Evolutionary conservation across 768 basidiomycete species (phyloP), one percentile per base, ranked within the genome.

Genomic region (Gyrodon lividus): DNA sequence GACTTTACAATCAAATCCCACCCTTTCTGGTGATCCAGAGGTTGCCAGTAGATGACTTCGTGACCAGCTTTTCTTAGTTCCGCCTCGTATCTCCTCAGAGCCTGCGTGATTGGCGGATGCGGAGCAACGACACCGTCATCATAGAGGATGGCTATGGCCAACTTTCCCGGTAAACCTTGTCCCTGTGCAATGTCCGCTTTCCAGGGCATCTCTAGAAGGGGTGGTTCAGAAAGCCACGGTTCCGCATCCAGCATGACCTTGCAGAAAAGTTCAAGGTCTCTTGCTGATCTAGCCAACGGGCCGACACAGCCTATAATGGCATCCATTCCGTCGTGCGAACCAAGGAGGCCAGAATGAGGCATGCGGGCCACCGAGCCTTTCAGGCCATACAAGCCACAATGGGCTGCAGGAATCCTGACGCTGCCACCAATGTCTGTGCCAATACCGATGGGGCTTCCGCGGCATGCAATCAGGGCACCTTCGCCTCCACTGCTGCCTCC

Each of bases 321-420:
- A 45, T 81, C 80, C 74, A 80, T 78, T 17, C 79, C 80, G 51
- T 77, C 73, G 52, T 77, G 76, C 24, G 78, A 76, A 44, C 78
- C 75, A 39, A 72, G 55, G 37, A 79, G 68, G 22, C 78, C 78
- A 1, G 74, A 75, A 62, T 80, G 79, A 34, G 79, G 79, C 54
- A 79, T 67, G 38, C 79, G 75, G 20, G 71, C 74, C 41, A 79
- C 76, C 14, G 78, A 79, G 17, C 72, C 73, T 55, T 77, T 74
- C 34, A 77, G 59, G 20, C 74, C 75, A 35, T 77, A 77, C 28
- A 78, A 44, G 28, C 74, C 74, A 44, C 71, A 67, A 49, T 69
- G 61, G 1, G 68, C 74, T 8, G 77, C 74, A 30, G 74, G 74
- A 23, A 76, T 63, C 46, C 71, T 72, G 51, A 78, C 56, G 43